Conservation (phyloP, 768 basidiomycete genomes). For the Gloeopeniophorella convolvens region DNA sequence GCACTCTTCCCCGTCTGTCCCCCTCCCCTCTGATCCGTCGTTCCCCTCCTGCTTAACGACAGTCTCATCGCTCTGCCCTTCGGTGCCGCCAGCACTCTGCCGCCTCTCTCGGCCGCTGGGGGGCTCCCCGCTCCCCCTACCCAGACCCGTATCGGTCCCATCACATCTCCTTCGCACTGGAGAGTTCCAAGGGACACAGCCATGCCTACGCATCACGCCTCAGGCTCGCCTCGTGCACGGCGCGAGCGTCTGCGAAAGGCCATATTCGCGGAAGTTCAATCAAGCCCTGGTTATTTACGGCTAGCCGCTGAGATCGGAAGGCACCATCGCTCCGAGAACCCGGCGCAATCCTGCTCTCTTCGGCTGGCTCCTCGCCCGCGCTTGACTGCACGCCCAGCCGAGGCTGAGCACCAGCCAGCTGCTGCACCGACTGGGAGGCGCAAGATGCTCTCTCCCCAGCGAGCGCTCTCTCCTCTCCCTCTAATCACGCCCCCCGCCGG, state of each 20-base stretch:
- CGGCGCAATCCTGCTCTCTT: constrained; percentile 5
- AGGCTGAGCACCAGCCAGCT: no score
- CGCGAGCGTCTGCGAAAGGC: constrained; percentile 5
- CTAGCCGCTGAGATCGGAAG: constrained; percentile 23
- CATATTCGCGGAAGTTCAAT: constrained; percentile 16
- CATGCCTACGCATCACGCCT: constrained; percentile 20
- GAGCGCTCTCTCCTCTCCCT: background rate
- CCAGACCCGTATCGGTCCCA: no score
- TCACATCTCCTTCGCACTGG: no score
- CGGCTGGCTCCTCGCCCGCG: constrained; percentile 5
- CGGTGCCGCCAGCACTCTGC: no score
- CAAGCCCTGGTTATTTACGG: constrained; percentile 17
- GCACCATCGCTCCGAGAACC: constrained; percentile 12
- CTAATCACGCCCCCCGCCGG: background rate
- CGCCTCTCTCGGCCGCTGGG: no score
- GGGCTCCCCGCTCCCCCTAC: no score
- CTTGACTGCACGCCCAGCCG: background rate
- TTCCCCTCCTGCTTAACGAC: no score
- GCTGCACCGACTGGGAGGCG: no score
- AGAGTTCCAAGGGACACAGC: constrained; percentile 15
- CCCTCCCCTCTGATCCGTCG: no score
- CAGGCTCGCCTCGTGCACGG: constrained; percentile 13
- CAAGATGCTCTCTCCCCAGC: no score
- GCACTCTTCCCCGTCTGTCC: background rate
- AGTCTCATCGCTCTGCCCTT: no score